phyloP scores from a whole-genome alignment of 192 early-diverging fungal genomes.

The Coemansia sp. region DNA sequence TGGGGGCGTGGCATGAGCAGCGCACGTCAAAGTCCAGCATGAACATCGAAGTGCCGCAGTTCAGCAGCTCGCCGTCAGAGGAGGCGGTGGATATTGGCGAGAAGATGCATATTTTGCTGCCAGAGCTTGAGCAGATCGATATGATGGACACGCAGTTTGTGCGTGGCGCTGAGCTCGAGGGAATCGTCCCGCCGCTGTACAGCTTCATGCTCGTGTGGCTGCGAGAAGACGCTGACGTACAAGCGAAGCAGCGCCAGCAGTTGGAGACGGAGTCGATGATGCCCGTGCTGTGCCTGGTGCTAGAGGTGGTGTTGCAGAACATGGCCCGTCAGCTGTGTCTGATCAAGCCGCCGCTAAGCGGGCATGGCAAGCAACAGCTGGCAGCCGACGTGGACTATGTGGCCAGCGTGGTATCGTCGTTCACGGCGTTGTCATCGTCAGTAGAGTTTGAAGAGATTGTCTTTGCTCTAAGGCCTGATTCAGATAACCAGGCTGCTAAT shows the following conservation, averaged over 20 bases:
- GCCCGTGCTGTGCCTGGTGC: constrained; percentile 36
- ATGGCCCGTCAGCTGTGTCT: constrained; percentile 24
- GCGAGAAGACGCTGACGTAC: not conserved
- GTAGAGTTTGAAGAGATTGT: constrained; percentile 27
- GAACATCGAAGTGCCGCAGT: constrained; percentile 37
- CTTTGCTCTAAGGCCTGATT: not conserved
- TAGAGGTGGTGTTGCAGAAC: constrained; percentile 21
- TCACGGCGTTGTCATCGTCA: constrained; percentile 6
- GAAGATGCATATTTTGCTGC: constrained; percentile 49
- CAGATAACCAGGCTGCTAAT: not conserved
- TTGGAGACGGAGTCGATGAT: constrained; percentile 15
- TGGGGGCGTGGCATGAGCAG: constrained; percentile 28
- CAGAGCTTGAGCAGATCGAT: constrained; percentile 52
- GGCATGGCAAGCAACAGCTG: constrained; percentile 28
- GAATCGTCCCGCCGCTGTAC: constrained; percentile 20
- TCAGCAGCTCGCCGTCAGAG: constrained; percentile 52
- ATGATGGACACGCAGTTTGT: constrained; percentile 36
- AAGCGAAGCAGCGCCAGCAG: not conserved
- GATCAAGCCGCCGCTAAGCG: constrained; percentile 35
- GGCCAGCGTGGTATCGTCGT: constrained; percentile 36
- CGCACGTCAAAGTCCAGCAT: constrained; percentile 36
- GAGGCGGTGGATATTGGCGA: constrained; percentile 54
- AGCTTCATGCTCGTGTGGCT: constrained; percentile 13
- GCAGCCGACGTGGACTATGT: constrained; percentile 45
- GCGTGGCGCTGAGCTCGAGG: constrained; percentile 13